A percentile compares a stretch with the other conserved stretches of the same genome.
Evolutionary conservation across 805 yeast species (phyloP).

Genomic region (Kuraishia hungarica): DNA sequence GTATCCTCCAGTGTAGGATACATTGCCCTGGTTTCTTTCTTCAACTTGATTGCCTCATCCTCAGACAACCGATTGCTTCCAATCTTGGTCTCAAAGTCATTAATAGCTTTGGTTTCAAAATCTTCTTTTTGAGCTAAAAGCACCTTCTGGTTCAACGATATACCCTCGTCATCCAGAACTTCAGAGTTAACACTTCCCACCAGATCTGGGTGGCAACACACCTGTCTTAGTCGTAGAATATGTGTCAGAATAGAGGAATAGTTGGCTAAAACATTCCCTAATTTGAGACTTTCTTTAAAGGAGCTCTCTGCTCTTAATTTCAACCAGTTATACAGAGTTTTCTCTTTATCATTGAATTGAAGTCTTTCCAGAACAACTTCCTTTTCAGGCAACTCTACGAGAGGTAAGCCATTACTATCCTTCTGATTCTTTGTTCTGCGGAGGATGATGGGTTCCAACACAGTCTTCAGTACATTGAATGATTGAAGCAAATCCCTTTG

Average conservation of each 20-base stretch:
- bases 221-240: conserved; percentile 75
- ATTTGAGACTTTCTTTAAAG: conserved; percentile 46
- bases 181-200: conserved; percentile 42
- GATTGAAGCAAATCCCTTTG: conserved; percentile 64
- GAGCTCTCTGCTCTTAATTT: conserved; percentile 58
- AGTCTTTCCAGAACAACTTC: conserved; percentile 63
- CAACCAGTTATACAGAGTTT: conserved; percentile 57
- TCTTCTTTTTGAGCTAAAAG: conserved; percentile 1
- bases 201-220: conserved; percentile 77
- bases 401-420: conserved; percentile 58
- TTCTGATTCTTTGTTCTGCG: conserved; percentile 85
- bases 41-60: conserved; percentile 16
- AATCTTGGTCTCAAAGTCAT: conserved; percentile 16
- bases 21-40: conserved; percentile 20
- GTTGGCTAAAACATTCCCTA: conserved; percentile 61
- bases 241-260: conserved; percentile 79
- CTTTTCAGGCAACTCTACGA: conserved; percentile 73
- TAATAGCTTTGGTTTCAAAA: conserved; percentile 9
- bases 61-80: conserved; percentile 12
- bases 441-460: conserved; percentile 73
- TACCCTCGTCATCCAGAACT: conserved; percentile 37
- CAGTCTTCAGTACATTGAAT: conserved; percentile 74
- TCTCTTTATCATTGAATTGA: conserved; percentile 58
- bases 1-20: conserved; percentile 30
- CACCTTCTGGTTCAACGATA: conserved; percentile 8